These are phyloP conservation scores for Hydnum rufescens DNA, from an alignment of 768 basidiomycete species.

Conservation along the genomic window DNA sequence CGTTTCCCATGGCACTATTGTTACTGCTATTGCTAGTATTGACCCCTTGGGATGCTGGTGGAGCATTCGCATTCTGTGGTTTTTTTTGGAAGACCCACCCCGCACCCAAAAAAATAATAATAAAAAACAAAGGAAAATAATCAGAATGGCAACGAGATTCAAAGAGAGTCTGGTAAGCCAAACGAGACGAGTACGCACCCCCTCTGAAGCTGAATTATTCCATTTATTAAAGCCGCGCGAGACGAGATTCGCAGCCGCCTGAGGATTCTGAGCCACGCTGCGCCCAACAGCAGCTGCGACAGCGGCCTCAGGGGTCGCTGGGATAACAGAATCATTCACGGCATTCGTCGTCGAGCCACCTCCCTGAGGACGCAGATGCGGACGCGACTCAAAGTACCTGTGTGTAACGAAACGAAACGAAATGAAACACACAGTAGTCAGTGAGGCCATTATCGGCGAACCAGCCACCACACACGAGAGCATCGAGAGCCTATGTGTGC, in stretches of 20 bases:
- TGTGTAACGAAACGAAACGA: neutral
- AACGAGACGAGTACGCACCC: neutral
- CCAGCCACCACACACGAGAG: too few relatives aligned
- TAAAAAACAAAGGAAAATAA: neutral
- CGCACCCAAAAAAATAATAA: neutral
- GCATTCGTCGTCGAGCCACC: neutral
- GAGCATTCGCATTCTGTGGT: neutral
- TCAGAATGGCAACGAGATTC: neutral
- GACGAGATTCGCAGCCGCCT: neutral
- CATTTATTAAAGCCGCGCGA: neutral
- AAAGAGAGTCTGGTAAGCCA: neutral
- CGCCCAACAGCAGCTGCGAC: neutral
- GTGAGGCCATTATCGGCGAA: neutral
- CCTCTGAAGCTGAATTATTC: neutral
- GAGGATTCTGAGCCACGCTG: neutral
- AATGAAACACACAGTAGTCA: neutral
- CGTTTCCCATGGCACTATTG: too few relatives aligned
- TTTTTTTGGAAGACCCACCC: neutral
- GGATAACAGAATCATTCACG: neutral
- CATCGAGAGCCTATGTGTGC: too few relatives aligned
- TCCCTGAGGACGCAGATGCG: neutral
- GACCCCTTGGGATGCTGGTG: neutral
- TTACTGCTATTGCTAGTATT: too few relatives aligned
- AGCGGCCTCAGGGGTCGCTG: neutral
- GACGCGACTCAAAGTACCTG: conserved; percentile 4